These are phyloP conservation scores for Asterionellopsis glacialis DNA, from an alignment of 108 stramenopile species.

Conservation along the genomic window DNA sequence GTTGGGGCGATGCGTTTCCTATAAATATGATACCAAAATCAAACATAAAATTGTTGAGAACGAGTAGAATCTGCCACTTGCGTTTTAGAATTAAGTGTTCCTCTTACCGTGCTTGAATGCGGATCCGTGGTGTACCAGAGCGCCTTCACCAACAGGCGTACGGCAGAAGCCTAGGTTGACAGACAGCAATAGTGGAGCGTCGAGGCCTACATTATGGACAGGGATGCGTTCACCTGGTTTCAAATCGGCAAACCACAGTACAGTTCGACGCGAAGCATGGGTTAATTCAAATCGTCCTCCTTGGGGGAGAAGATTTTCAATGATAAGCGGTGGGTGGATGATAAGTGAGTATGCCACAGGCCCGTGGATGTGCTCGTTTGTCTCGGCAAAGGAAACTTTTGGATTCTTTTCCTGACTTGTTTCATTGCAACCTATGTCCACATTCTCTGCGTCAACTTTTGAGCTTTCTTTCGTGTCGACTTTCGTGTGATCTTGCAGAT, in stretches of 20 bases:
- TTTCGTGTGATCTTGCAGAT: neutral
- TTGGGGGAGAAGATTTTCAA: slow-evolving; percentile 90
- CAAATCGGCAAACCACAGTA: slow-evolving; percentile 86
- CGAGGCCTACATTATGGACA: slow-evolving; percentile 83
- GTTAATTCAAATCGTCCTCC: slow-evolving; percentile 86
- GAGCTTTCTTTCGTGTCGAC: slow-evolving; percentile 4
- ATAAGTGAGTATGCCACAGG: slow-evolving; percentile 83
- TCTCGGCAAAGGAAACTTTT: neutral
- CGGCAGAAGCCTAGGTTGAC: slow-evolving; percentile 89
- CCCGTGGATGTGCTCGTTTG: slow-evolving; percentile 25
- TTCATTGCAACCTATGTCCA: slow-evolving; percentile 4
- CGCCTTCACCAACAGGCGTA: slow-evolving; percentile 86
- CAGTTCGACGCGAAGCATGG: slow-evolving; percentile 60
- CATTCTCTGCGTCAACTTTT: neutral
- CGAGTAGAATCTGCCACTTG: neutral
- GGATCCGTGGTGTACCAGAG: slow-evolving; percentile 76
- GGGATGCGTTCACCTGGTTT: slow-evolving; percentile 81
- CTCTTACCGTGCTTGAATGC: slow-evolving; percentile 11
- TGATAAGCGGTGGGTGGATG: slow-evolving; percentile 90
- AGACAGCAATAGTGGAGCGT: slow-evolving; percentile 82
- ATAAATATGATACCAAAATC: neutral
- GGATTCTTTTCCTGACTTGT: slow-evolving; percentile 10
- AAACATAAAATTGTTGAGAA: neutral
- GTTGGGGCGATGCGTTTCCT: slow-evolving; percentile 1
- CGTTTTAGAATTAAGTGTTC: slow-evolving; percentile 19